Conservation (phyloP, 257 asterid species). For the Jasminum sambac region DNA sequence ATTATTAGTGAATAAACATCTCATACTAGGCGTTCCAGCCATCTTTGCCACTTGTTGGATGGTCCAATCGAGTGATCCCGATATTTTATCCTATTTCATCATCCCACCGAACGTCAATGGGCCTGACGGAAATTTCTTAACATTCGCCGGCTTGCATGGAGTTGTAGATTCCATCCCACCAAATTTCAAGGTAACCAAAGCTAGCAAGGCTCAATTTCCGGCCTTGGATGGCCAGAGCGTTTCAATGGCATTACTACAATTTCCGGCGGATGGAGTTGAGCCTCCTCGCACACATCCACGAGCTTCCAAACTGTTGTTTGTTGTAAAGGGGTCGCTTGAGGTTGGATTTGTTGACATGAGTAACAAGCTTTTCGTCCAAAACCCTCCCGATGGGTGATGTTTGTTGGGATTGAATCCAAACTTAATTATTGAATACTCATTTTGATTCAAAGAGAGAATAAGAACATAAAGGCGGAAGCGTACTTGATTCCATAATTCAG, state of each 20-base stretch:
- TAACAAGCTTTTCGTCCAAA: neutral
- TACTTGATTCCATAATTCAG: no score
- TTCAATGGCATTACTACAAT: neutral
- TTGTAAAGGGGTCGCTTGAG: neutral
- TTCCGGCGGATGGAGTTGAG: neutral
- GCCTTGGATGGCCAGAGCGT: conserved; percentile 7
- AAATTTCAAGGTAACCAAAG: conserved; percentile 1
- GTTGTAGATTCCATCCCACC: neutral
- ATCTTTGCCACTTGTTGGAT: conserved; percentile 2
- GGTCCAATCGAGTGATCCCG: conserved; percentile 5
- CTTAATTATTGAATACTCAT: no score
- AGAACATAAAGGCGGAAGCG: no score
- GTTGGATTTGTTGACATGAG: conserved; percentile 3
- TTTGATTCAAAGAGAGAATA: no score
- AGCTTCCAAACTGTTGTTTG: neutral
- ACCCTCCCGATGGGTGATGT: no score
- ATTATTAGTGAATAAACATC: neutral
- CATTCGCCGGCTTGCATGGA: neutral
- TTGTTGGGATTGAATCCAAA: no score
- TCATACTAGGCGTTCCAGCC: neutral
- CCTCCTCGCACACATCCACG: neutral
- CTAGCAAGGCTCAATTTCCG: neutral
- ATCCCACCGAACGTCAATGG: conserved; percentile 4
- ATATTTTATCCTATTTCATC: neutral
- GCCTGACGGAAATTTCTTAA: neutral